A percentile compares a stretch with the other conserved stretches of the same genome.
These are phyloP conservation scores for Linderina pennispora DNA, from an alignment of 192 early-diverging fungal genomes.

Conservation along the genomic window DNA sequence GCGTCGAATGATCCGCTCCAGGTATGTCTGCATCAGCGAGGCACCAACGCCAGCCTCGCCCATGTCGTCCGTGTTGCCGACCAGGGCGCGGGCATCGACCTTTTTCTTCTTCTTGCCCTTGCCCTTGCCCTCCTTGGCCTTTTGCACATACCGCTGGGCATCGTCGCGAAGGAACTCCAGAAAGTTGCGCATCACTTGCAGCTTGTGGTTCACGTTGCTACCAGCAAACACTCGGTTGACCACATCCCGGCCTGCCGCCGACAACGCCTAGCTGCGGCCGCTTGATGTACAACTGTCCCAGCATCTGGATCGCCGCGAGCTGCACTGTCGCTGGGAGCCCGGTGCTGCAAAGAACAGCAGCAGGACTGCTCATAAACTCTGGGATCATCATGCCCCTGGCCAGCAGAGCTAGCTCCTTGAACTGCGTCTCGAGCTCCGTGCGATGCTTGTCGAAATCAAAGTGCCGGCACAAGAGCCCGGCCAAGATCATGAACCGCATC, in stretches of 20 bases:
- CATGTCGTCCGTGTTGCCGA: constrained; percentile 79
- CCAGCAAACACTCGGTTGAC: constrained; percentile 64
- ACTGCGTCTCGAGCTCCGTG: constrained; percentile 21
- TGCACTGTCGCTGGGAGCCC: constrained; percentile 35
- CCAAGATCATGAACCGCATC: constrained; percentile 69
- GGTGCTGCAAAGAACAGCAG: constrained; percentile 40
- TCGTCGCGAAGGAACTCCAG: constrained; percentile 63
- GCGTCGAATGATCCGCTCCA: constrained; percentile 71
- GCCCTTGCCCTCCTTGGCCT: constrained; percentile 36
- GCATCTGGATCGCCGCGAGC: constrained; percentile 52
- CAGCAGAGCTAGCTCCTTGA: constrained; percentile 31
- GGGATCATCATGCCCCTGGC: constrained; percentile 14
- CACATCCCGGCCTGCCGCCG: constrained; percentile 45
- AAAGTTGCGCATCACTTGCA: constrained; percentile 68
- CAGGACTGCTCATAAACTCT: constrained; percentile 28
- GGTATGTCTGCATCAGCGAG: constrained; percentile 85
- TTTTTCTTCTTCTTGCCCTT: constrained; percentile 26
- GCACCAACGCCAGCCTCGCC: constrained; percentile 81
- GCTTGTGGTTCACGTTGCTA: constrained; percentile 45
- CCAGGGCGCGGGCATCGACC: constrained; percentile 69
- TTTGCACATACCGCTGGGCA: constrained; percentile 47
- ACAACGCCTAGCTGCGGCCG: constrained; percentile 61
- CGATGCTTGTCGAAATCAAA: constrained; percentile 73
- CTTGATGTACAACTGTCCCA: constrained; percentile 69
- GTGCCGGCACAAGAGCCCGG: constrained; percentile 63